Conservation (phyloP, 176 grass and related monocot genomes). For the Hyparrhenia diplandra region DNA sequence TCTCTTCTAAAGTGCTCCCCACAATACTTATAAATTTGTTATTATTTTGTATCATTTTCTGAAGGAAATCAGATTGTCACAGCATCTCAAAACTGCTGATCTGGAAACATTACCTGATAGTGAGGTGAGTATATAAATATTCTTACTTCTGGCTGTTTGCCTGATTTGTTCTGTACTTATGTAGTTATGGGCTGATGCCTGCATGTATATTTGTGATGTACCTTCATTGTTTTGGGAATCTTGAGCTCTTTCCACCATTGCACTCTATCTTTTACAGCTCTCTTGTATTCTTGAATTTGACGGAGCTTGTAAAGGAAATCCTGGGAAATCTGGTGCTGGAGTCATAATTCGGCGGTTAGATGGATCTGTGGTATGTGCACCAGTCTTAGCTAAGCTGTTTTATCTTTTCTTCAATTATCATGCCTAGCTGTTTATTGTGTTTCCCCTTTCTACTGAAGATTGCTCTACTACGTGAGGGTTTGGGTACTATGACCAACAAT, state of each 20-base stretch:
- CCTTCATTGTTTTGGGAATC: constrained; percentile 1
- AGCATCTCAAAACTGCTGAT: constrained; percentile 23
- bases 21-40: neutral
- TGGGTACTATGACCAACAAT: constrained; percentile 64
- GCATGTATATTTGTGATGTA: neutral
- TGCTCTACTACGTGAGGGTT: constrained; percentile 67
- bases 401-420: constrained; percentile 5
- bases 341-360: constrained; percentile 59
- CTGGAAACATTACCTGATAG: constrained; percentile 18
- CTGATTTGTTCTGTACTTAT: constrained; percentile 5
- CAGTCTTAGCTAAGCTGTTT: neutral
- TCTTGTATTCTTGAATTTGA: constrained; percentile 92
- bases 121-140: constrained; percentile 41
- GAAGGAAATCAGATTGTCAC: constrained; percentile 29
- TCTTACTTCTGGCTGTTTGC: neutral
- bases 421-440: neutral
- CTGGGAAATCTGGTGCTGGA: constrained; percentile 79
- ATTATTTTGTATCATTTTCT: constrained; percentile 13
- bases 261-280: constrained; percentile 39
- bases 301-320: constrained; percentile 94
- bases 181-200: neutral
- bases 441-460: constrained; percentile 38
- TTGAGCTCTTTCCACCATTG: constrained; percentile 6
- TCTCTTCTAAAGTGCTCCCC: neutral
- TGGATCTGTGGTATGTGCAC: constrained; percentile 70